Evolutionary conservation across 768 basidiomycete genomes (phyloP).

Genomic region (Tylopilus subfusipes): DNA sequence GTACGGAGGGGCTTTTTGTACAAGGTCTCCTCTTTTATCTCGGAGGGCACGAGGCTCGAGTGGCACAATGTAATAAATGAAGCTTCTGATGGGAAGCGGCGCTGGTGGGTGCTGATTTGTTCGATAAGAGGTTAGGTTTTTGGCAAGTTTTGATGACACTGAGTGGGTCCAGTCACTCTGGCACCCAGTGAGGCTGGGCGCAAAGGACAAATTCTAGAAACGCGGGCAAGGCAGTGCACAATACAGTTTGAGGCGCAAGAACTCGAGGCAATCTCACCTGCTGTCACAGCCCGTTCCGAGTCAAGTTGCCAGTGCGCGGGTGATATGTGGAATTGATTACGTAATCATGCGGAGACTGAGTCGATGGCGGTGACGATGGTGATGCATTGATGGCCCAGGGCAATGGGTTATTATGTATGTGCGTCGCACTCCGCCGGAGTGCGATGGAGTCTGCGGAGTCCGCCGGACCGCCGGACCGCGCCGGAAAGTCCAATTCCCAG

Average conservation of each 20-base stretch:
- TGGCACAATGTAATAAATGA: background rate
- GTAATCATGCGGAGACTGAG: background rate
- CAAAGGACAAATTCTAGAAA: background rate
- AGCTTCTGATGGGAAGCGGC: constrained; percentile 11
- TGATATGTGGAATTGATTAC: background rate
- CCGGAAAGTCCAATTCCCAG: too few species aligned
- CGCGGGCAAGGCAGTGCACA: background rate
- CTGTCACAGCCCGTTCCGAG: too few species aligned
- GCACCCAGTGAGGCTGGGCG: background rate
- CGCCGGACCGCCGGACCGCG: too few species aligned
- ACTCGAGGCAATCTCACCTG: too few species aligned
- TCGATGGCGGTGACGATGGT: too few species aligned
- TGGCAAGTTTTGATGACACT: background rate
- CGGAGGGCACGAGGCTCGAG: background rate
- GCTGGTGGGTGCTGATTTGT: background rate
- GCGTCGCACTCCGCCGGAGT: too few species aligned
- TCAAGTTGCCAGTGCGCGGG: too few species aligned
- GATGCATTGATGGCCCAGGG: too few species aligned
- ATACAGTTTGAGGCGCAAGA: too few species aligned
- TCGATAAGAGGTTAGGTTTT: background rate
- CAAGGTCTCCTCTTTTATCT: background rate
- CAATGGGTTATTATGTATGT: too few species aligned
- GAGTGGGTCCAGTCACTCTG: background rate
- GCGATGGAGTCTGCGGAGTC: too few species aligned
- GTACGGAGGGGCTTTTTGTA: background rate